Conservation (phyloP, 202 grass and related monocot genomes). For the Saccharum hybrid region DNA sequence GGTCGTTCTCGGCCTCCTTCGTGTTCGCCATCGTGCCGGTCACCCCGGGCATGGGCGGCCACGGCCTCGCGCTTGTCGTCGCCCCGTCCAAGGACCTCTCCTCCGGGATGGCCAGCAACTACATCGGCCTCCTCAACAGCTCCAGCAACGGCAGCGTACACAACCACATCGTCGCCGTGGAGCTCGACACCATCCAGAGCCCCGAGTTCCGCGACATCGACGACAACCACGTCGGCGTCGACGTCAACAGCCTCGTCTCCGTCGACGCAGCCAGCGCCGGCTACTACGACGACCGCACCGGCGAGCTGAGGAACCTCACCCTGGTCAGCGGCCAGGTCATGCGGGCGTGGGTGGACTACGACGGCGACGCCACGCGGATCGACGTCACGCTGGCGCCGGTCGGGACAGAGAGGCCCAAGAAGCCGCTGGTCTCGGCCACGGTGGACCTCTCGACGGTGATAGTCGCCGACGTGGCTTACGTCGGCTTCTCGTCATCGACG, state of each 20-base stretch:
- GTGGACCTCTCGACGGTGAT: no score
- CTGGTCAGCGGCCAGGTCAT: constrained; percentile 29
- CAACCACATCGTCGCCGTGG: constrained; percentile 57
- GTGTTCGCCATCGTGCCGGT: constrained; percentile 57
- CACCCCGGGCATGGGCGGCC: constrained; percentile 43
- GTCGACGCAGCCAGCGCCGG: constrained; percentile 11
- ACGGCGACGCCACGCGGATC: no score
- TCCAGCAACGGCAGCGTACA: constrained; percentile 28
- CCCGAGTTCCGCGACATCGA: constrained; percentile 43
- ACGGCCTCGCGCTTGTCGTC: constrained; percentile 54
- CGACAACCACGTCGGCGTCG: background rate
- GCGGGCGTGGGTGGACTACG: no score
- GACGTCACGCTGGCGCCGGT: no score
- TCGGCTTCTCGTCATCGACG: no score
- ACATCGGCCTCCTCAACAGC: constrained; percentile 55
- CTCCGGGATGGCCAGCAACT: constrained; percentile 27
- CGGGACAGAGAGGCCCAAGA: no score
- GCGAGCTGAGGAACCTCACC: constrained; percentile 26
- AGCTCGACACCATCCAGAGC: constrained; percentile 60
- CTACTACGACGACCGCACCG: constrained; percentile 40
- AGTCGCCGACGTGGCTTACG: no score
- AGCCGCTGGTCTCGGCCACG: no score
- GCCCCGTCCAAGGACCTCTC: constrained; percentile 44
- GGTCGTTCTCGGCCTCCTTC: constrained; percentile 63
- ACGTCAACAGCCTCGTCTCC: constrained; percentile 35